These are phyloP conservation scores for Huntiella moniliformis DNA, from an alignment of 2,329 filamentous ascomycete species.

Conservation along the genomic window DNA sequence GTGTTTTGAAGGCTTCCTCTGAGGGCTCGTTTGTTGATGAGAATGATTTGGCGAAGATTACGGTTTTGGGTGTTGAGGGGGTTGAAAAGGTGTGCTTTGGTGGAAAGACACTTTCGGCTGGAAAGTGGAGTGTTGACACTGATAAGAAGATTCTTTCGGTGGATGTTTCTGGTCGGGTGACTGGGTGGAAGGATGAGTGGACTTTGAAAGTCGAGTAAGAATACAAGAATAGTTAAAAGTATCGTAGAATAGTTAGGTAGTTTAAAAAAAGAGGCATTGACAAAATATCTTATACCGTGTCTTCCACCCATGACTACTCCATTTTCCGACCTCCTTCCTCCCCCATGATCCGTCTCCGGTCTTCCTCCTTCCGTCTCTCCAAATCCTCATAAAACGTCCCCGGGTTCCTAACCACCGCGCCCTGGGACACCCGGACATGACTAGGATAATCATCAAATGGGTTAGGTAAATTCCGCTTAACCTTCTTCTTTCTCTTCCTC, in stretches of 20 bases:
- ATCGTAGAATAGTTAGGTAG: too few species aligned
- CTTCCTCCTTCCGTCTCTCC: constrained; percentile 3
- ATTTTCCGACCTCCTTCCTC: background rate
- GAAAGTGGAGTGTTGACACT: constrained; percentile 27
- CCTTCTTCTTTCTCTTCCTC: constrained; percentile 10
- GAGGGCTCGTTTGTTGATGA: constrained; percentile 34
- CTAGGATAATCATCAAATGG: constrained; percentile 11
- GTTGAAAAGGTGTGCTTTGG: constrained; percentile 32
- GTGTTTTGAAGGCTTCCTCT: constrained; percentile 27
- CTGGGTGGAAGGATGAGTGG: constrained; percentile 42
- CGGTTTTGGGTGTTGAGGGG: constrained; percentile 35
- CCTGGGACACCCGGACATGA: constrained; percentile 13
- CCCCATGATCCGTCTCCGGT: background rate
- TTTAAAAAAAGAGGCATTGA: too few species aligned
- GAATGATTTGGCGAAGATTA: constrained; percentile 42
- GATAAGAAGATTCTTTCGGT: constrained; percentile 30
- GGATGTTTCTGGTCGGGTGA: constrained; percentile 27
- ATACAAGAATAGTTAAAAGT: too few species aligned
- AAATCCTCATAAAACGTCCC: constrained; percentile 4
- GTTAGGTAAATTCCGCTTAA: constrained; percentile 2
- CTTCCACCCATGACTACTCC: background rate
- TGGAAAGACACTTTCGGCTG: constrained; percentile 22
- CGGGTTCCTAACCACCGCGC: constrained; percentile 12
- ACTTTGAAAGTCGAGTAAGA: background rate
- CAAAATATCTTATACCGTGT: too few species aligned